Percentiles rank a stretch among this genome's conserved stretches.
Evolutionary conservation across 2,329 filamentous ascomycete species (phyloP).

Genomic region (Trichoderma harzianum): DNA sequence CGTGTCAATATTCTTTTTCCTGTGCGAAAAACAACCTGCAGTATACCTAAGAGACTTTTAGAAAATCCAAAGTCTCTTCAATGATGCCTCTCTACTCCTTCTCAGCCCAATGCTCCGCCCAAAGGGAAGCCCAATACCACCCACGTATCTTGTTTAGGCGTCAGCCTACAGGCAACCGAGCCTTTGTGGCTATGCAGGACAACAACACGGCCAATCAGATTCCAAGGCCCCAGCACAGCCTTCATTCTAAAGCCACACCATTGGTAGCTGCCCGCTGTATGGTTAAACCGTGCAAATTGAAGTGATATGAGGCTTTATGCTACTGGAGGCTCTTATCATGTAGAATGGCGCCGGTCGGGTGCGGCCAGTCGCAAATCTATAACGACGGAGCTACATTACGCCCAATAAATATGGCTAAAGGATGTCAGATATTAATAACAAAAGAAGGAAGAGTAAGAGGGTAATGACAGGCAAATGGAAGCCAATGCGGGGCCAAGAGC

Average conservation of each 20-base stretch:
- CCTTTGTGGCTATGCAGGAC: not conserved
- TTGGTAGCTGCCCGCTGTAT: not conserved
- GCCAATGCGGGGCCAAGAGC: not conserved
- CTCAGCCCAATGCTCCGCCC: not conserved
- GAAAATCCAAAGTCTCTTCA: not conserved
- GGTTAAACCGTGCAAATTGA: not conserved
- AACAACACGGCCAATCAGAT: not conserved
- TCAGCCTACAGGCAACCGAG: too few relatives aligned
- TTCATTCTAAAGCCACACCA: too few relatives aligned
- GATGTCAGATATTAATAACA: not conserved
- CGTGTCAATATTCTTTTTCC: too few relatives aligned
- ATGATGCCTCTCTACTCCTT: not conserved
- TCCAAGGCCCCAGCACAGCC: not conserved
- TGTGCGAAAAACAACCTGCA: not conserved
- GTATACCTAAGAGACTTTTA: not conserved
- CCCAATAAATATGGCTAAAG: not conserved
- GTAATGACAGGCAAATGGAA: not conserved
- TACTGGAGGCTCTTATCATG: not conserved
- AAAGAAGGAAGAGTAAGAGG: not conserved
- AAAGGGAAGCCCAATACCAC: not conserved
- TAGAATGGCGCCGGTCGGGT: not conserved
- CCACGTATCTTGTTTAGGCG: not conserved
- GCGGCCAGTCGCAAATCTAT: not conserved
- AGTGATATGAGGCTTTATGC: not conserved
- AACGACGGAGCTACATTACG: not conserved